Conservation (phyloP, 192 early-diverging fungal species). For the Coemansia sp. region DNA sequence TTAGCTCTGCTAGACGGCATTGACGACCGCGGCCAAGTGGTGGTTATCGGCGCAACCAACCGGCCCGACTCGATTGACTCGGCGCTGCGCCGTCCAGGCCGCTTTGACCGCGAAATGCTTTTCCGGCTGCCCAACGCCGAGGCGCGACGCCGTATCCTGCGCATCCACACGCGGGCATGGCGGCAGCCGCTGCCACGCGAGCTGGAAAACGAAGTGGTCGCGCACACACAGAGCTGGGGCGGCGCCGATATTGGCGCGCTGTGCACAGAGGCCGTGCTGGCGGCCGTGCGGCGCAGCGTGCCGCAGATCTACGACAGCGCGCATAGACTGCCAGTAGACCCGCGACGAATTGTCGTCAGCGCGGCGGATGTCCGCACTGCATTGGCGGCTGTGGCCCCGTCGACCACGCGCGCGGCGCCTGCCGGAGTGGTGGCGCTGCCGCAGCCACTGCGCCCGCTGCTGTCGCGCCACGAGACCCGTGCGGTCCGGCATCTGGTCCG, state of each 20-base stretch:
- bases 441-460: background rate
- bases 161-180: constrained; percentile 61
- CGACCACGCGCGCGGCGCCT: background rate
- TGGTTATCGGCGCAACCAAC: constrained; percentile 95
- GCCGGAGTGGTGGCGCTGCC: constrained; percentile 2
- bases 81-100: constrained; percentile 85
- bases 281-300: constrained; percentile 40
- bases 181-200: constrained; percentile 56
- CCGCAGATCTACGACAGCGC: constrained; percentile 66
- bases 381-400: constrained; percentile 15
- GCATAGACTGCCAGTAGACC: constrained; percentile 23
- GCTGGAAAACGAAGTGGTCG: constrained; percentile 49
- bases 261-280: constrained; percentile 73
- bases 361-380: constrained; percentile 56
- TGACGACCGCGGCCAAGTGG: constrained; percentile 89
- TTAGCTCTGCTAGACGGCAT: constrained; percentile 92
- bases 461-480: background rate
- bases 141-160: constrained; percentile 72
- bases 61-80: constrained; percentile 93
- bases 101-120: constrained; percentile 91
- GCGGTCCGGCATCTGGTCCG: constrained; percentile 4
- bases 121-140: constrained; percentile 76
- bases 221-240: constrained; percentile 87
- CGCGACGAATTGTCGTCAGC: constrained; percentile 54
- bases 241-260: constrained; percentile 93